These are phyloP conservation scores for Volutella citrinella DNA, from an alignment of 2,329 filamentous ascomycete genomes.

Conservation along the genomic window DNA sequence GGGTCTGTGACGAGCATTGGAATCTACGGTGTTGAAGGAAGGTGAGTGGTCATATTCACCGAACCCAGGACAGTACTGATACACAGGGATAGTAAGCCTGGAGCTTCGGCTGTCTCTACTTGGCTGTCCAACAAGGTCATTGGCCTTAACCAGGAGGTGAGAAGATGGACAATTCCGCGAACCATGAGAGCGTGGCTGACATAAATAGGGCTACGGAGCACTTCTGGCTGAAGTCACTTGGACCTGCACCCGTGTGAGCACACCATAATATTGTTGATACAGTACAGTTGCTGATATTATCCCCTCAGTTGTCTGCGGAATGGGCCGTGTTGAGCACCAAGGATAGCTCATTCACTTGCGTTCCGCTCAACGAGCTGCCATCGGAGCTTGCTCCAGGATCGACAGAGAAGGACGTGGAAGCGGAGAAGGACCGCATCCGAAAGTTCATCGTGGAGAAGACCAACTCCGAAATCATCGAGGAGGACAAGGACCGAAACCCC, in stretches of 20 bases:
- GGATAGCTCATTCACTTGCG: constrained; percentile 35
- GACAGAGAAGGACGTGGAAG: constrained; percentile 33
- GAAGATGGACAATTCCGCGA: no score
- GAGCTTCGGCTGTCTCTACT: constrained; percentile 41
- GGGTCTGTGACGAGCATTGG: constrained; percentile 39
- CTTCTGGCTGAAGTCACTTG: constrained; percentile 42
- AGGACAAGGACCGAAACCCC: no score
- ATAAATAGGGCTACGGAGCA: constrained; percentile 40
- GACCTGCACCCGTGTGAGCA: constrained; percentile 37
- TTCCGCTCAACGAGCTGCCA: constrained; percentile 42
- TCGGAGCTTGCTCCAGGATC: constrained; percentile 13
- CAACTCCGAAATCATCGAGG: constrained; percentile 33
- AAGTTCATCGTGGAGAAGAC: constrained; percentile 35
- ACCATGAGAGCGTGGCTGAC: no score
- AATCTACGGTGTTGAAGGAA: constrained; percentile 43
- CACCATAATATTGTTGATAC: fast-evolving
- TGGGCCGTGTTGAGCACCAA: constrained; percentile 38
- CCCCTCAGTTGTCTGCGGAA: constrained; percentile 39
- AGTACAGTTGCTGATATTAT: no score
- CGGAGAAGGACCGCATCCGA: no score
- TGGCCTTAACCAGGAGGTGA: constrained; percentile 35
- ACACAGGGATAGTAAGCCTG: constrained; percentile 46
- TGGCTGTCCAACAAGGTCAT: constrained; percentile 44
- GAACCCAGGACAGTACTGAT: no score
- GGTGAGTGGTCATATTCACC: no score